A percentile compares a stretch with the other conserved stretches of the same genome.
These are phyloP conservation scores for Waltergamsia citrina DNA, from an alignment of 2,329 filamentous ascomycete species.

Conservation along the genomic window DNA sequence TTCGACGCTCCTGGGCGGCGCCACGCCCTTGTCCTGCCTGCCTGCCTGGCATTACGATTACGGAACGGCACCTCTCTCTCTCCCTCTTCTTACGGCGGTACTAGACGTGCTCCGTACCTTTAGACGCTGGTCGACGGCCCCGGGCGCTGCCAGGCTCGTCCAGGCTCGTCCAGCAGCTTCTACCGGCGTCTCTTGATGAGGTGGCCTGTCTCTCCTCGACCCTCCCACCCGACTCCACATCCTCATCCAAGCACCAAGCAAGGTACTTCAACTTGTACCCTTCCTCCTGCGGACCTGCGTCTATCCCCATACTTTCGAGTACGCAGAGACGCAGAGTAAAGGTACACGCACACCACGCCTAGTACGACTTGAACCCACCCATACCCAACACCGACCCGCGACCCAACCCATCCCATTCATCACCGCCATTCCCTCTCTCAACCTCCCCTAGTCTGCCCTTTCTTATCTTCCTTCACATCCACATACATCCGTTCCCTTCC, in stretches of 20 bases:
- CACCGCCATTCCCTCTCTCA: slow-evolving; percentile 22
- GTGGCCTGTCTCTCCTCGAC: slow-evolving; percentile 5
- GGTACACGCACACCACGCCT: too few species aligned
- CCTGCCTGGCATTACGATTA: too few species aligned
- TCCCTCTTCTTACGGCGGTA: too few species aligned
- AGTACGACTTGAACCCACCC: too few species aligned
- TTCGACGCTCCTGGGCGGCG: not conserved
- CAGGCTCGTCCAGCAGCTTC: not conserved
- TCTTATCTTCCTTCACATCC: slow-evolving; percentile 18
- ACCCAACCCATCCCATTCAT: slow-evolving; percentile 17
- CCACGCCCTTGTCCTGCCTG: not conserved
- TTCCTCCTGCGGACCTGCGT: too few species aligned
- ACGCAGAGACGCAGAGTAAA: too few species aligned
- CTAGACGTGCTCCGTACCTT: too few species aligned
- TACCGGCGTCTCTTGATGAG: slow-evolving; percentile 2
- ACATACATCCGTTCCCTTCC: slow-evolving; percentile 19
- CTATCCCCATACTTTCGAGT: too few species aligned
- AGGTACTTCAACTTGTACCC: too few species aligned
- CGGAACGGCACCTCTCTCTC: too few species aligned
- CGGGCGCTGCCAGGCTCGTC: not conserved
- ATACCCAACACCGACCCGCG: slow-evolving; percentile 11
- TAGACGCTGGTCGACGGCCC: too few species aligned
- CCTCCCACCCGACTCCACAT: not conserved
- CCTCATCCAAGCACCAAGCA: too few species aligned
- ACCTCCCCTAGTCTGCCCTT: slow-evolving; percentile 12